phyloP scores from a whole-genome alignment of 192 early-diverging fungal species.

The Kappamyces sp. region DNA sequence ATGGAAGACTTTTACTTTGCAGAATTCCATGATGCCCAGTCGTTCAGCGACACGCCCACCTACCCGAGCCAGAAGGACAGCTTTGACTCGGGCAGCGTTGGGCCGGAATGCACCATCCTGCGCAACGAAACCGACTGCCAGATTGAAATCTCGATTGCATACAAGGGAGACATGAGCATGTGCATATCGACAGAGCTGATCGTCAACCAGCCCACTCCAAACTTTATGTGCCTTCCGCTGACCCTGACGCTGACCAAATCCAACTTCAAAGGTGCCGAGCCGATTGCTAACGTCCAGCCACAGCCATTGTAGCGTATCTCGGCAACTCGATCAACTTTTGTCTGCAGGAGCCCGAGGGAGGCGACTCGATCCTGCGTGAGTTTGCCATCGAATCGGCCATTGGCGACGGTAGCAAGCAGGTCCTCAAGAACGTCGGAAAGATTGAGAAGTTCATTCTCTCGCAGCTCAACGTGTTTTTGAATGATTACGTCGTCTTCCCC shows the following conservation, averaged over 20 bases:
- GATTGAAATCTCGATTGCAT: constrained; percentile 45
- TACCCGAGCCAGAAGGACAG: not conserved
- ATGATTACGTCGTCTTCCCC: constrained; percentile 46
- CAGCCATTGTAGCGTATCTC: constrained; percentile 56
- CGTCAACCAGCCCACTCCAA: constrained; percentile 58
- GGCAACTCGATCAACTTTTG: constrained; percentile 55
- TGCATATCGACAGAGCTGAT: constrained; percentile 49
- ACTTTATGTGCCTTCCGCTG: constrained; percentile 53
- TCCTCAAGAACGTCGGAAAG: constrained; percentile 57
- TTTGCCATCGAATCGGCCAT: constrained; percentile 56
- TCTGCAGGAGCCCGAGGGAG: constrained; percentile 44
- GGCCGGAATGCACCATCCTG: constrained; percentile 25
- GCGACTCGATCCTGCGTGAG: constrained; percentile 44
- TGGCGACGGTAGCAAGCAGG: constrained; percentile 47
- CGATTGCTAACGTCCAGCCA: constrained; percentile 27
- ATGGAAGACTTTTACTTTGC: constrained; percentile 47
- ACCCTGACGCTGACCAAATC: constrained; percentile 50
- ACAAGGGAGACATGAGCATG: constrained; percentile 48
- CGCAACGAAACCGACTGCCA: constrained; percentile 43
- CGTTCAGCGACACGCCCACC: not conserved
- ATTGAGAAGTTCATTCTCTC: constrained; percentile 52
- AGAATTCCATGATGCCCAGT: constrained; percentile 3
- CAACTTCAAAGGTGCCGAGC: constrained; percentile 39
- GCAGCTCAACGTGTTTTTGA: constrained; percentile 27
- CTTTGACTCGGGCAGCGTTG: constrained; percentile 18